phyloP scores from a whole-genome alignment of 257 asterid genomes.

The Fraxinus anomala region DNA sequence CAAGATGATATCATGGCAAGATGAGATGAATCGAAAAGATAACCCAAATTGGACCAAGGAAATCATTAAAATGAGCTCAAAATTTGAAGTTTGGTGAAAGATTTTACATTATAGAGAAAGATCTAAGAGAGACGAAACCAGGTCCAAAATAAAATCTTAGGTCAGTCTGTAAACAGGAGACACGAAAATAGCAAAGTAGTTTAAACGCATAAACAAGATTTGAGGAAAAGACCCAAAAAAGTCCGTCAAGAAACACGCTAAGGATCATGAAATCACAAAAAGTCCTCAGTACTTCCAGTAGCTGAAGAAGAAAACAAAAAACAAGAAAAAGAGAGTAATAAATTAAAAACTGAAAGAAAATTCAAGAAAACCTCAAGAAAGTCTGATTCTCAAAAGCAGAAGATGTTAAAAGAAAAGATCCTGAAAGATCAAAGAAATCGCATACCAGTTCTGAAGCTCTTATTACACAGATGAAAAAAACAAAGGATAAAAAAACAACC shows the following conservation, averaged over 20 bases:
- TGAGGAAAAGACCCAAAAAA: constrained; percentile 25
- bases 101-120: neutral
- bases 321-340: neutral
- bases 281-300: constrained; percentile 1
- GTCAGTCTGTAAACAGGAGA: constrained; percentile 50
- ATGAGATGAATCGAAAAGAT: constrained; percentile 15
- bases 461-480: constrained; percentile 2
- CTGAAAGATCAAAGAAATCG: neutral
- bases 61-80: neutral
- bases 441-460: constrained; percentile 14
- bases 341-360: neutral
- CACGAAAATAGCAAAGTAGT: constrained; percentile 21
- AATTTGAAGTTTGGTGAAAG: neutral
- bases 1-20: constrained; percentile 21
- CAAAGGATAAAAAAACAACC: constrained; percentile 9
- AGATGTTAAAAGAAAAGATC: constrained; percentile 2
- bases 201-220: constrained; percentile 38
- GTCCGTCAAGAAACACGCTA: constrained; percentile 21
- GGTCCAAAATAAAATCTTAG: constrained; percentile 37
- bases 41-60: neutral
- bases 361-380: constrained; percentile 16
- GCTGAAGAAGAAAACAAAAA: neutral
- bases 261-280: constrained; percentile 52
- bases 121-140: constrained; percentile 24
- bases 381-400: neutral